phyloP scores from a whole-genome alignment of 208 protist species.

The Vickermania ingenoplastis region DNA sequence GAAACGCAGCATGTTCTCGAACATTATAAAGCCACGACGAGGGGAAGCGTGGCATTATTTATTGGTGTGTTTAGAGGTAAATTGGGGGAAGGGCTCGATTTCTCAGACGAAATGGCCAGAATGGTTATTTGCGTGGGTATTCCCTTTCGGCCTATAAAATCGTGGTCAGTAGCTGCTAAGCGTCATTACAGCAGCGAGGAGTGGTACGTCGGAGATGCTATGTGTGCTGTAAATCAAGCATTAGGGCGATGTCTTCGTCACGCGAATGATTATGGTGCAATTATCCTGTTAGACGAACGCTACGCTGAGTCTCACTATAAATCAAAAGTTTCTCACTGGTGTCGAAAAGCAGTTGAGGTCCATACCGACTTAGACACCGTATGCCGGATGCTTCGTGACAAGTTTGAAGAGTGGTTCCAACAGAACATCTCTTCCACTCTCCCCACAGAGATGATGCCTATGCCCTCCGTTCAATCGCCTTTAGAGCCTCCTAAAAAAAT shows the following conservation, averaged over 20 bases:
- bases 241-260: slow-evolving; percentile 94
- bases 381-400: background rate
- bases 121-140: slow-evolving; percentile 92
- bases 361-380: background rate
- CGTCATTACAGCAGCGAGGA: slow-evolving; percentile 49
- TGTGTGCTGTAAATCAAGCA: slow-evolving; percentile 94
- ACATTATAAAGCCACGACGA: slow-evolving; percentile 6
- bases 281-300: slow-evolving; percentile 90
- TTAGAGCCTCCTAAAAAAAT: too few species aligned
- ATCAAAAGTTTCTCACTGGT: slow-evolving; percentile 46
- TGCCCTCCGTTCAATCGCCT: too few species aligned
- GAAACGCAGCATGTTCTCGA: slow-evolving; percentile 11
- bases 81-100: slow-evolving; percentile 94
- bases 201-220: slow-evolving; percentile 88
- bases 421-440: too few species aligned
- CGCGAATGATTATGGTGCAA: slow-evolving; percentile 87
- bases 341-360: slow-evolving; percentile 19
- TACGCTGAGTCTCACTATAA: slow-evolving; percentile 33
- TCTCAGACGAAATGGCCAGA: slow-evolving; percentile 88
- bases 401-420: too few species aligned
- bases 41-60: slow-evolving; percentile 27
- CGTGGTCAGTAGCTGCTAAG: slow-evolving; percentile 48
- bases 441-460: too few species aligned
- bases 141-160: slow-evolving; percentile 56
- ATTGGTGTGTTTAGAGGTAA: slow-evolving; percentile 94